Evolutionary conservation across 1,284 basidiomycete species (phyloP).

Genomic region (Trichosporon asahii): DNA sequence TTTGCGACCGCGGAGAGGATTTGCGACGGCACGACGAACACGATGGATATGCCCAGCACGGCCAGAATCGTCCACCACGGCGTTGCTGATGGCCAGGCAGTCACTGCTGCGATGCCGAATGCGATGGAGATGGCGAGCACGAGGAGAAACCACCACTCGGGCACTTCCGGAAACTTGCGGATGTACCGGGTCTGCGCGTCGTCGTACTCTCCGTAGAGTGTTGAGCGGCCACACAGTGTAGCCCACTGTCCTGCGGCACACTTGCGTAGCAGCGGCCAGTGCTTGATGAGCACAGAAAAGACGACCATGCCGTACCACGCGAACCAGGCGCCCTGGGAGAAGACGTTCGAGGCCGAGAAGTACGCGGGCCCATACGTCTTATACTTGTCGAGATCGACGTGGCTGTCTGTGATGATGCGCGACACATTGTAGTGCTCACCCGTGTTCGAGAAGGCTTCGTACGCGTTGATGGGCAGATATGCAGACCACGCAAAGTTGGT

Average conservation of each 20-base stretch:
- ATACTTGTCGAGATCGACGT: constrained; percentile 38
- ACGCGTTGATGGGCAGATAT: constrained; percentile 40
- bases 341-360: constrained; percentile 39
- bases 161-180: constrained; percentile 56
- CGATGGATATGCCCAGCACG: constrained; percentile 7
- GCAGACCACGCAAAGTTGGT: not conserved
- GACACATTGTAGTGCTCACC: constrained; percentile 44
- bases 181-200: constrained; percentile 37
- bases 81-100: constrained; percentile 13
- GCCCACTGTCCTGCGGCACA: not conserved
- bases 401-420: constrained; percentile 33
- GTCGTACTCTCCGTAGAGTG: constrained; percentile 30
- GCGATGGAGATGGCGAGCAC: constrained; percentile 14
- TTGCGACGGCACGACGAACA: constrained; percentile 10
- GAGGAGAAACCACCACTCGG: constrained; percentile 22
- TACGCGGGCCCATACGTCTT: constrained; percentile 39
- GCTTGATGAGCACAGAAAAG: constrained; percentile 44
- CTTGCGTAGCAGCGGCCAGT: constrained; percentile 56
- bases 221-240: constrained; percentile 21
- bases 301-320: constrained; percentile 34
- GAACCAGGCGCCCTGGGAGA: constrained; percentile 28
- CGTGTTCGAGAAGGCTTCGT: constrained; percentile 29
- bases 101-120: not conserved
- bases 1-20: constrained; percentile 6
- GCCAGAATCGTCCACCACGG: constrained; percentile 21